Conservation (phyloP, 192 early-diverging fungal genomes). For the Coemansia sp. region DNA sequence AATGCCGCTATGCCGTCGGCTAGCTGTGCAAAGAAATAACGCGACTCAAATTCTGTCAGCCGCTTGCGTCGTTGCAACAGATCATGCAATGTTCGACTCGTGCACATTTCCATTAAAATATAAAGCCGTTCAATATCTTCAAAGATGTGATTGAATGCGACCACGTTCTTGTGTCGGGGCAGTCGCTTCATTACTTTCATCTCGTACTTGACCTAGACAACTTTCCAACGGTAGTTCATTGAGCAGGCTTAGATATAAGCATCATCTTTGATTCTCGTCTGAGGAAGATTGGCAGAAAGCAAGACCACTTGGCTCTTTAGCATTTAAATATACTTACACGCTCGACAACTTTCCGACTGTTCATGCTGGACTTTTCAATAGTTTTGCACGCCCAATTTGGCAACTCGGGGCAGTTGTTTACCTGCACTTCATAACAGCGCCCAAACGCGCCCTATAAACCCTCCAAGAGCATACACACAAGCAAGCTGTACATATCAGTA, state of each 20-base stretch:
- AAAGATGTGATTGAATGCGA: constrained; percentile 77
- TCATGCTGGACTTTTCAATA: constrained; percentile 52
- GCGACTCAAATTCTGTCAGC: constrained; percentile 86
- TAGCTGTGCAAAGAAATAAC: constrained; percentile 83
- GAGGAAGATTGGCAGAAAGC: background rate
- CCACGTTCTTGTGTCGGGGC: constrained; percentile 74
- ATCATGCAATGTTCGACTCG: constrained; percentile 81
- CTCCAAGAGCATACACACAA: constrained; percentile 1
- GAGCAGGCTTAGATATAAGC: background rate
- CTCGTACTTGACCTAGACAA: constrained; percentile 41
- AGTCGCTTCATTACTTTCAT: constrained; percentile 51
- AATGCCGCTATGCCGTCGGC: constrained; percentile 77
- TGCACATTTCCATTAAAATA: constrained; percentile 90
- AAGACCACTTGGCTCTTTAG: background rate
- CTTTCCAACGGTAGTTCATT: background rate
- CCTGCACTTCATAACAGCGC: constrained; percentile 71
- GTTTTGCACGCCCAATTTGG: constrained; percentile 66
- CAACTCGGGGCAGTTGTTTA: constrained; percentile 30
- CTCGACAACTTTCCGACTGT: constrained; percentile 45
- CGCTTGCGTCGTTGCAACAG: constrained; percentile 73
- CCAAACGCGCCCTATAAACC: constrained; percentile 82
- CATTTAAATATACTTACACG: constrained; percentile 22
- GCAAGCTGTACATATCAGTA: background rate
- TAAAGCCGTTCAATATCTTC: constrained; percentile 88
- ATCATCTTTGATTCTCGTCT: background rate